Evolutionary conservation across 2,329 filamentous ascomycete genomes (phyloP), one percentile per base, ranked within the genome.

Genomic region (Bretziella fagacearum): DNA sequence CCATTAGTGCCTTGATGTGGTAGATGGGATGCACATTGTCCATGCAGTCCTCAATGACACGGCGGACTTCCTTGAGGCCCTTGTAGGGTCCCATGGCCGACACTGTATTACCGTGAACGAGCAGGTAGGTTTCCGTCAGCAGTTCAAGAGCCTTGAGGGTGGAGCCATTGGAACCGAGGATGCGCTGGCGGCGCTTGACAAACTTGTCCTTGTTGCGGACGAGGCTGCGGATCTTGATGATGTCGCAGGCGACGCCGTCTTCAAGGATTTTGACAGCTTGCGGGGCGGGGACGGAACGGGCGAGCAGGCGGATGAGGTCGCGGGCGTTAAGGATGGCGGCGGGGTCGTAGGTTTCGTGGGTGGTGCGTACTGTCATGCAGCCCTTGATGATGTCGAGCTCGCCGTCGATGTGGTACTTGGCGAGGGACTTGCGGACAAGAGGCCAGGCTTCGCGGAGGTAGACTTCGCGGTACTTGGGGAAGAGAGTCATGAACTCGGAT

Each of bases 41-140:
- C 91, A 98, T 96, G 66, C 86, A 94, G 63, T 96, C 89, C 62
- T 93, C 83, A 30, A 96, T 76, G 17, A 95, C 78, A 45, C 86
- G 73, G 40, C 91, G 78, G 25, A 95, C 77, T 57, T 95, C 89
- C 65, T 96, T 96, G 40, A 98, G 64, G 2, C 85, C 86, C 63
- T 93, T 94, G 67, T 81, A 96, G 0, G 80, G 78, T 0, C 91
- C 91, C 83, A 98, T 95, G 4, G 75, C 81, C 1, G 79, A 78
- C 23, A 98, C 91, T 0, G 91, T 96, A 63, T 94, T 96, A 54
- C 91, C 91, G 62, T 98, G 91, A 1, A 98, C 91, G 35, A 96
- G 73, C 46, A 98, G 83, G 62, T 96, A 95, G 48, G 84, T 93
- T 57, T 80, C 70, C 1, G 91, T 98, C 47, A 98, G 73, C 2